Base-by-base conservation (phyloP, 148 eudicot genomes). In the Agrostemma githago region DNA sequence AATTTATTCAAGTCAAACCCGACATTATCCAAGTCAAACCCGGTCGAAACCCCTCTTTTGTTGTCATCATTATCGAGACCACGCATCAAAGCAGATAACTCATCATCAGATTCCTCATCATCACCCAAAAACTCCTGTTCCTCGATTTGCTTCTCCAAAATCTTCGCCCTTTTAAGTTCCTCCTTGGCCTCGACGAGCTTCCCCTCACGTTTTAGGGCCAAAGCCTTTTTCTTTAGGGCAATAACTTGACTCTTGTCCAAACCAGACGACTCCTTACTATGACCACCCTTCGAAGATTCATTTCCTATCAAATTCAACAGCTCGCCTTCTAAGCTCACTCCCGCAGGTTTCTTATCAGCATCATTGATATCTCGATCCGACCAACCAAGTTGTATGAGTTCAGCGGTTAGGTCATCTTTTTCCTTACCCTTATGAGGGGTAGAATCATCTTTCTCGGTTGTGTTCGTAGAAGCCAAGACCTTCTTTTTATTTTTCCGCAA, bases 311-410 rank as follows among this genome's bases (percentile, higher is more conserved):
- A 88, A 82, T 77, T 84, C 62, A 83, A 81, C 71, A 94, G 89
- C 76, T 94, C 98, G 54, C 93, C 87, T 82, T 94, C 98, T 74
- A 91, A 67, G 89, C 84, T 87, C 42, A 83, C 60, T 15, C 83
- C 48, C 71, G 89, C 89, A 37, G 93, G 89, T 77, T 84, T 88
- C 79, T 78, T 80, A 54, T 90, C 95, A 38, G 83, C 74, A 64
- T 82, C 85, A 81, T 78, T 86, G 41, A 94, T 86, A 83, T 94
- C 98, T 77, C 75, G 34, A 71, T 91, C 97, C 54, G 98, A 88
- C 98, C 98, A 94, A 53, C 98, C 98, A 76, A 94, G 86, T 77
- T 85, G 87, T 79, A 67, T 87, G 64, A 94, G 93, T 77, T 94
- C 97, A 37, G 85, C 79, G 72, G 89, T 80, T 72, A 94, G 83